These are phyloP conservation scores for Paratinospora sagittata DNA, from an alignment of 164 flowering plant genomes.

Conservation along the genomic window DNA sequence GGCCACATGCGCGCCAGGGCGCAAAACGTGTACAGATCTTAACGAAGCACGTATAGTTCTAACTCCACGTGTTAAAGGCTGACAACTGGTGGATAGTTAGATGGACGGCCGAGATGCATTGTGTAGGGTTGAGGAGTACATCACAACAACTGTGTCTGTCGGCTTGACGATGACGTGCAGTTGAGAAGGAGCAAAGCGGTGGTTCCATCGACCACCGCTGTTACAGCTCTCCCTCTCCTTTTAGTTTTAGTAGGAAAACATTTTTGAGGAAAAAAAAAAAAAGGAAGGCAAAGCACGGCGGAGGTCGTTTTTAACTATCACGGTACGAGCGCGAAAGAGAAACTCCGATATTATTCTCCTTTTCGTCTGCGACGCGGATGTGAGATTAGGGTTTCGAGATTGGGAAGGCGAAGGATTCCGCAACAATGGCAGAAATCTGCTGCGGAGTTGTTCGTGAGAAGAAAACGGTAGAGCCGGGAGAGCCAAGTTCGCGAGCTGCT, in stretches of 20 bases:
- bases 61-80: background rate
- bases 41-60: background rate
- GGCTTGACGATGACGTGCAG: background rate
- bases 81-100: background rate
- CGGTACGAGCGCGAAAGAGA: no score
- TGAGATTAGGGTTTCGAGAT: no score
- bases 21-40: background rate
- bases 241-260: no score
- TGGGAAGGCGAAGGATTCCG: no score
- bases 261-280: no score
- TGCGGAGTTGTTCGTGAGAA: conserved; percentile 38
- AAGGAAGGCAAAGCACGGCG: no score
- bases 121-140: background rate
- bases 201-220: background rate
- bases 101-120: background rate
- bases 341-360: no score
- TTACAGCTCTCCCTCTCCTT: no score
- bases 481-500: conserved; percentile 27
- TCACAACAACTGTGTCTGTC: background rate
- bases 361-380: no score
- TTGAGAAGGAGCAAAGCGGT: background rate
- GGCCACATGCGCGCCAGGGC: background rate
- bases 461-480: conserved; percentile 29
- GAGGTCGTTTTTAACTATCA: no score
- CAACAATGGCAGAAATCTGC: conserved; percentile 43